Evolutionary conservation across 225 moss, liverwort and hornwort species (phyloP).

Genomic region (Anthoceros angustus): DNA sequence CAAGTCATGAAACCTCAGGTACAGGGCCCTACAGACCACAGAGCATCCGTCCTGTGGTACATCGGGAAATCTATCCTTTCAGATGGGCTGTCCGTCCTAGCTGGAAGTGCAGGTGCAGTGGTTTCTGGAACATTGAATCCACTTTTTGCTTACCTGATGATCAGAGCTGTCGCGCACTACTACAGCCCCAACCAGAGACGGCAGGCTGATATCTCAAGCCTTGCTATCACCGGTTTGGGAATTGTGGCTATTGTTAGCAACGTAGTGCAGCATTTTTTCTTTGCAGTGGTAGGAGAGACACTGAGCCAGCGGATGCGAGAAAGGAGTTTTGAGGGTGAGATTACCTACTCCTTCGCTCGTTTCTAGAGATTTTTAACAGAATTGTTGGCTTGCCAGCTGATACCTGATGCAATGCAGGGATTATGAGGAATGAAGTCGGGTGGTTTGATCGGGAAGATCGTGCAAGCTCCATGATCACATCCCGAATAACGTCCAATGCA

Average conservation of each 20-base stretch:
- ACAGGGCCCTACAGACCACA: not conserved
- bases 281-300: not conserved
- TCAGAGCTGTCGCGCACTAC: slow-evolving; percentile 38
- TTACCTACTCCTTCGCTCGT: not conserved
- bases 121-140: slow-evolving; percentile 49
- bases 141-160: slow-evolving; percentile 46
- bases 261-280: not conserved
- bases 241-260: not conserved
- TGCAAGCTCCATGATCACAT: slow-evolving; percentile 59
- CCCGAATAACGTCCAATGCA: slow-evolving; percentile 55
- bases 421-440: slow-evolving; percentile 57
- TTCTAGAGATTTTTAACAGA: not conserved
- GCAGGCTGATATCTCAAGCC: not conserved
- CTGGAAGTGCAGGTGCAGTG: slow-evolving; percentile 42
- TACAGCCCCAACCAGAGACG: slow-evolving; percentile 23
- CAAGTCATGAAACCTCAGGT: not conserved
- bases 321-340: not conserved
- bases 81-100: slow-evolving; percentile 43
- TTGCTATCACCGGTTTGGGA: not conserved
- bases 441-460: slow-evolving; percentile 70
- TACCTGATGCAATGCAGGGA: slow-evolving; percentile 26
- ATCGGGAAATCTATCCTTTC: slow-evolving; percentile 5
- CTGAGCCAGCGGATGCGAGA: not conserved
- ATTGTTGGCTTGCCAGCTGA: not conserved
- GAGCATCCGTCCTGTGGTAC: not conserved